Percentiles rank a stretch among this genome's conserved stretches.
These are phyloP conservation scores for Bacidia rubella DNA, from an alignment of 495 filamentous ascomycete species.

Conservation along the genomic window DNA sequence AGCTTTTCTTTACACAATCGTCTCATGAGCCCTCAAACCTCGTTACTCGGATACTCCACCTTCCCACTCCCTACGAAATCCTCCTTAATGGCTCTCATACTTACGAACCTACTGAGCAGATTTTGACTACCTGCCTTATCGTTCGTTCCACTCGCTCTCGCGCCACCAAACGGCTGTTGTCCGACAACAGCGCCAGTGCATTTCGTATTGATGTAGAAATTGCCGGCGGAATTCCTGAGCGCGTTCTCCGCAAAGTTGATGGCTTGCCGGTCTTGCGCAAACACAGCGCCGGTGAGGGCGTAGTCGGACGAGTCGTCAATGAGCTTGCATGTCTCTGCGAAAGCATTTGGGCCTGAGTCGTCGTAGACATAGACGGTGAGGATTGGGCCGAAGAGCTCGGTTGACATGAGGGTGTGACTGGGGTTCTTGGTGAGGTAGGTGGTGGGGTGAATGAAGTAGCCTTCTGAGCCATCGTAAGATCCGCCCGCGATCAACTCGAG, in stretches of 20 bases:
- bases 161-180: conserved; percentile 84
- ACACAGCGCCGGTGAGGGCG: conserved; percentile 66
- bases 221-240: conserved; percentile 65
- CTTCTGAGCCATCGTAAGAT: conserved; percentile 42
- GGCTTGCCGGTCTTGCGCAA: conserved; percentile 53
- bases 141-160: conserved; percentile 75
- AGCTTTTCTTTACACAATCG: not conserved
- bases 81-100: conserved; percentile 78
- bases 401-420: conserved; percentile 44
- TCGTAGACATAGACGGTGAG: conserved; percentile 51
- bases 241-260: conserved; percentile 59
- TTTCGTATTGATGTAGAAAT: conserved; percentile 92
- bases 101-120: conserved; percentile 67
- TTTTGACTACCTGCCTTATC: conserved; percentile 79
- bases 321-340: conserved; percentile 37
- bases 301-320: conserved; percentile 60
- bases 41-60: conserved; percentile 74
- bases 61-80: conserved; percentile 57
- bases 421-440: conserved; percentile 54
- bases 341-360: conserved; percentile 32
- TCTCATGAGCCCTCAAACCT: conserved; percentile 12
- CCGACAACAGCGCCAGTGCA: conserved; percentile 83
- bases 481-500: conserved; percentile 49
- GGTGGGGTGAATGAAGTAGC: conserved; percentile 56
- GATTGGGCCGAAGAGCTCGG: conserved; percentile 53